phyloP scores from a whole-genome alignment of 83 land plant species.

The Larix sibirica region DNA sequence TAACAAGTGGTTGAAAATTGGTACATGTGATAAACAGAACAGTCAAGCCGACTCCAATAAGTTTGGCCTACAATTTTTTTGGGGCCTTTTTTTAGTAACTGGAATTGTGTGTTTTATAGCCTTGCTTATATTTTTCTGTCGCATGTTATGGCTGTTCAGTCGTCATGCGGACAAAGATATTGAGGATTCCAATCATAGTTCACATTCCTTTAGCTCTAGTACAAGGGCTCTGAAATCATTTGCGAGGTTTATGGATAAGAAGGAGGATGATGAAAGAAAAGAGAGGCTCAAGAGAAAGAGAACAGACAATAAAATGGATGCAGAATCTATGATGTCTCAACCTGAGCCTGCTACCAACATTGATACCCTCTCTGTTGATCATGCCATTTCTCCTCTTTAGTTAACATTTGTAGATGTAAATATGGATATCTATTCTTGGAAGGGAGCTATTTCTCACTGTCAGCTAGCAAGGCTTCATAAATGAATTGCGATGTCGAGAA shows the following conservation, averaged over 20 bases:
- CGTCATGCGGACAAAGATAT: neutral
- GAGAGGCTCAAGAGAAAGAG: neutral
- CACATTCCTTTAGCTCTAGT: slow-evolving; percentile 8
- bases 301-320: neutral
- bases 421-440: too few species aligned
- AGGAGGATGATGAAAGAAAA: slow-evolving; percentile 21
- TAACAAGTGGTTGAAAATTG: slow-evolving; percentile 26
- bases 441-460: too few species aligned
- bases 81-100: slow-evolving; percentile 34
- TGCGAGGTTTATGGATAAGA: slow-evolving; percentile 44
- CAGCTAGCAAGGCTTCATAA: too few species aligned
- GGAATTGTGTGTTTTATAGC: slow-evolving; percentile 15
- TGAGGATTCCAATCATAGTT: neutral
- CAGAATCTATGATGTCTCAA: too few species aligned
- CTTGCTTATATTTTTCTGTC: slow-evolving; percentile 16
- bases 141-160: slow-evolving; percentile 22
- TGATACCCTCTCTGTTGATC: too few species aligned
- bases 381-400: too few species aligned
- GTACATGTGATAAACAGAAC: slow-evolving; percentile 12
- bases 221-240: slow-evolving; percentile 28
- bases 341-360: too few species aligned
- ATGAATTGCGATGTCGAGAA: too few species aligned
- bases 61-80: slow-evolving; percentile 30
- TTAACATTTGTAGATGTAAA: too few species aligned
- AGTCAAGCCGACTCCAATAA: slow-evolving; percentile 13